phyloP scores from a whole-genome alignment of 345 rosid genomes.

The Acer negundo region DNA sequence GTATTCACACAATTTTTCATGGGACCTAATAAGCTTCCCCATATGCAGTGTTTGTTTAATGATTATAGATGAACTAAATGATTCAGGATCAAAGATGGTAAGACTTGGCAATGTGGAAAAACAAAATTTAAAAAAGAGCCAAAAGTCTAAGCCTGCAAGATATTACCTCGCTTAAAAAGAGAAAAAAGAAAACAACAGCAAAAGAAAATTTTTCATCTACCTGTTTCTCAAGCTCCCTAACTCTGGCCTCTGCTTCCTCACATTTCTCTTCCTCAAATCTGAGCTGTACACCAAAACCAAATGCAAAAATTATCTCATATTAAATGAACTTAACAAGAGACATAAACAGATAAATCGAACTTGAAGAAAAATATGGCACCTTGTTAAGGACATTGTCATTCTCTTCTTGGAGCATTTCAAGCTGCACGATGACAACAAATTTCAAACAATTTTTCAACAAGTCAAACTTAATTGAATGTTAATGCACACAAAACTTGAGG shows the following conservation, averaged over 20 bases:
- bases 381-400: slow-evolving; percentile 69
- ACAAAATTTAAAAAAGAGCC: too few relatives aligned
- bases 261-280: slow-evolving; percentile 85
- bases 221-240: slow-evolving; percentile 98
- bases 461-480: not conserved
- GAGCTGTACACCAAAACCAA: slow-evolving; percentile 57
- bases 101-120: not conserved
- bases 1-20: too few relatives aligned
- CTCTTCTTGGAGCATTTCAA: slow-evolving; percentile 93
- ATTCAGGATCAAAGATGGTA: not conserved
- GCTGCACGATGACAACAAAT: slow-evolving; percentile 48
- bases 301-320: slow-evolving; percentile 19
- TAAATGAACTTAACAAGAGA: slow-evolving; percentile 8
- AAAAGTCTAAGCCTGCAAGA: too few relatives aligned
- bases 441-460: slow-evolving; percentile 3
- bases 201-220: slow-evolving; percentile 29
- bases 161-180: not conserved
- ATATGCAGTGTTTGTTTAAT: too few relatives aligned
- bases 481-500: not conserved
- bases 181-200: too few relatives aligned
- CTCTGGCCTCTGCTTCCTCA: slow-evolving; percentile 89
- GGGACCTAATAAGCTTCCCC: too few relatives aligned
- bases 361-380: slow-evolving; percentile 35
- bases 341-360: not conserved
- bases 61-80: too few relatives aligned